Conservation (phyloP, 2,329 filamentous ascomycete genomes). For the Cordyceps tenuipes region DNA sequence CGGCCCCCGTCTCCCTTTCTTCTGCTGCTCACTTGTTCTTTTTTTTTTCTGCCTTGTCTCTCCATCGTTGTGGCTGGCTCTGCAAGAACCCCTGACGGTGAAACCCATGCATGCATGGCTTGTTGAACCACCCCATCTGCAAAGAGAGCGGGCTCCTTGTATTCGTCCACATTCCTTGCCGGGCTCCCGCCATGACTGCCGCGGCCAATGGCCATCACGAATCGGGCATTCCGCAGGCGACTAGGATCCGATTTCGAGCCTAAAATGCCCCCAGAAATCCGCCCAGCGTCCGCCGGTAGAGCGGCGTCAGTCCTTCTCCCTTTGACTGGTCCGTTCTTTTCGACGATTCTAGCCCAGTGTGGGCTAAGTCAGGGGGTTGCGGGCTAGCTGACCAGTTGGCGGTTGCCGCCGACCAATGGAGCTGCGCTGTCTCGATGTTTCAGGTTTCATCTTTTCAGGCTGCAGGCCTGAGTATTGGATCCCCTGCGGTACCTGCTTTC, state of each 20-base stretch:
- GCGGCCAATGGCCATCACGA: neutral
- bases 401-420: neutral
- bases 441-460: neutral
- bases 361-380: neutral
- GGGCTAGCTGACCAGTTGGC: neutral
- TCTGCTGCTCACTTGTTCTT: neutral
- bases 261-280: neutral
- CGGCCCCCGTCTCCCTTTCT: neutral
- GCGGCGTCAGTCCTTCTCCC: neutral
- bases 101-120: neutral
- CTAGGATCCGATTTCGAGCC: neutral
- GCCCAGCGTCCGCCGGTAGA: neutral
- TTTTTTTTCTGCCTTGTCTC: neutral
- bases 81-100: constrained; percentile 5
- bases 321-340: constrained; percentile 4
- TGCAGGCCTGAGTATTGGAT: neutral
- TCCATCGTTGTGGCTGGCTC: neutral
- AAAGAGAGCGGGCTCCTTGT: neutral
- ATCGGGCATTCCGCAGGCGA: neutral
- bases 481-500: neutral
- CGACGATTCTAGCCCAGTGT: neutral
- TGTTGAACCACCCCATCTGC: constrained; percentile 10
- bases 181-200: neutral
- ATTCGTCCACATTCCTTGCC: neutral
- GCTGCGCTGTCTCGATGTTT: neutral